These are phyloP conservation scores for Setaria italica DNA, from an alignment of 202 grass and related monocot genomes.

Conservation along the genomic window DNA sequence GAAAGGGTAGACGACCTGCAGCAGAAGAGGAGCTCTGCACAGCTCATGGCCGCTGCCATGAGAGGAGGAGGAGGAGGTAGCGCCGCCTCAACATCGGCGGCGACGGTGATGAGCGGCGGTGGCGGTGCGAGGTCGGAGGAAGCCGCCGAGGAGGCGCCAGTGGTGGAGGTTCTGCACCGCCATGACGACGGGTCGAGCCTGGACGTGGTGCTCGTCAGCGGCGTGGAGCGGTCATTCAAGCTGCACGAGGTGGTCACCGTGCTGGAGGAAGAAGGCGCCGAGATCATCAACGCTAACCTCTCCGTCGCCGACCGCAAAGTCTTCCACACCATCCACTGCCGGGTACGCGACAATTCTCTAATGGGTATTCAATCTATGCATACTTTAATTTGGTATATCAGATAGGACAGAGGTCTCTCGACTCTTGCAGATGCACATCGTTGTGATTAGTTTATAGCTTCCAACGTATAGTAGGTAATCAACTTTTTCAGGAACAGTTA, in stretches of 20 bases:
- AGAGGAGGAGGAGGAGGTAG: neutral
- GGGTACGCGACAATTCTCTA: slow-evolving; percentile 28
- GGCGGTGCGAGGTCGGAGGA: neutral
- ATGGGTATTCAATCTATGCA: neutral
- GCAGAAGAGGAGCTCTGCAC: slow-evolving; percentile 30
- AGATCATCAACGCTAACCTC: slow-evolving; percentile 57
- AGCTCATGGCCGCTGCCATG: neutral
- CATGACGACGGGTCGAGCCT: slow-evolving; percentile 39
- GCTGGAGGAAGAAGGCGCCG: slow-evolving; percentile 74
- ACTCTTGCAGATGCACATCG: neutral
- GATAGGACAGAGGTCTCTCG: neutral
- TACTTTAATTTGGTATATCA: neutral
- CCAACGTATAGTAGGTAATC: neutral
- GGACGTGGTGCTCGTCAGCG: slow-evolving; percentile 68
- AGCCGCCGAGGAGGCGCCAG: neutral
- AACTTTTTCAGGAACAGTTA: neutral
- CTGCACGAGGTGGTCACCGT: slow-evolving; percentile 61
- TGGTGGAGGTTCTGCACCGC: slow-evolving; percentile 57
- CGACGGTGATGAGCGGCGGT: neutral
- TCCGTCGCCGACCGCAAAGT: slow-evolving; percentile 42
- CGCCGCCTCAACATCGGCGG: neutral
- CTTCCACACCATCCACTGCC: slow-evolving; percentile 64
- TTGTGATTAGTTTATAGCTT: neutral
- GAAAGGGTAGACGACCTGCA: slow-evolving; percentile 61
- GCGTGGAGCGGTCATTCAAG: slow-evolving; percentile 42